A percentile compares a stretch with the other conserved stretches of the same genome.
Evolutionary conservation across 176 grass and related monocot genomes (phyloP).

Genomic region (Aegilops sharonensis): DNA sequence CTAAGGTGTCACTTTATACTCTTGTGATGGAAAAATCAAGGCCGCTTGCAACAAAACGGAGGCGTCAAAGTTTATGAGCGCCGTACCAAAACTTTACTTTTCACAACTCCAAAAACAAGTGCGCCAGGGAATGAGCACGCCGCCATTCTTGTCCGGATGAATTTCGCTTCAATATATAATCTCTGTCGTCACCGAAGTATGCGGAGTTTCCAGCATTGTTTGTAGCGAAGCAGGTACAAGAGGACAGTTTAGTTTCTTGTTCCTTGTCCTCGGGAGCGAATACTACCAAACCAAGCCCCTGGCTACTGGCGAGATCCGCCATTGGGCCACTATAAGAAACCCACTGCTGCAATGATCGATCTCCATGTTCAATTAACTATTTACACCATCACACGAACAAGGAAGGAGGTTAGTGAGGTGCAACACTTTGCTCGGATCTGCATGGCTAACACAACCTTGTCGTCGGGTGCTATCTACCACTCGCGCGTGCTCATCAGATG

Average conservation of each 20-base stretch:
- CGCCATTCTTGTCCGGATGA: constrained; percentile 14
- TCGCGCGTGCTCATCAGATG: neutral
- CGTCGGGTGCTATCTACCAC: neutral
- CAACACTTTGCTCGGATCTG: neutral
- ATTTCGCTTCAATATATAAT: neutral
- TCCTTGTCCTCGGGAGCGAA: constrained; percentile 33
- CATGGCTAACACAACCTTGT: constrained; percentile 13
- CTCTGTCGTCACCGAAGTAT: neutral
- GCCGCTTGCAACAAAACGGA: neutral
- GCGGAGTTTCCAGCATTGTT: constrained; percentile 27
- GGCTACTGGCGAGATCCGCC: constrained; percentile 21
- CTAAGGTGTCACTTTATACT: constrained; percentile 19
- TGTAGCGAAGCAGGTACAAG: constrained; percentile 27
- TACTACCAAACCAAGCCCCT: neutral
- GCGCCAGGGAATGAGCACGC: neutral
- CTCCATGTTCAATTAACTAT: neutral
- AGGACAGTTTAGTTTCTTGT: neutral
- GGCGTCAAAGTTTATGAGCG: constrained; percentile 3
- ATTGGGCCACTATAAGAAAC: neutral
- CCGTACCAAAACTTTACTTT: neutral
- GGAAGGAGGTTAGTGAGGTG: neutral
- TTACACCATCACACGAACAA: neutral
- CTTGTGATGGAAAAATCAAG: constrained; percentile 18
- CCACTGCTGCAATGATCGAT: neutral
- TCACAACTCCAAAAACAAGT: constrained; percentile 13